Conservation (phyloP, 257 asterid species). For the Orobanche coerulescens region DNA sequence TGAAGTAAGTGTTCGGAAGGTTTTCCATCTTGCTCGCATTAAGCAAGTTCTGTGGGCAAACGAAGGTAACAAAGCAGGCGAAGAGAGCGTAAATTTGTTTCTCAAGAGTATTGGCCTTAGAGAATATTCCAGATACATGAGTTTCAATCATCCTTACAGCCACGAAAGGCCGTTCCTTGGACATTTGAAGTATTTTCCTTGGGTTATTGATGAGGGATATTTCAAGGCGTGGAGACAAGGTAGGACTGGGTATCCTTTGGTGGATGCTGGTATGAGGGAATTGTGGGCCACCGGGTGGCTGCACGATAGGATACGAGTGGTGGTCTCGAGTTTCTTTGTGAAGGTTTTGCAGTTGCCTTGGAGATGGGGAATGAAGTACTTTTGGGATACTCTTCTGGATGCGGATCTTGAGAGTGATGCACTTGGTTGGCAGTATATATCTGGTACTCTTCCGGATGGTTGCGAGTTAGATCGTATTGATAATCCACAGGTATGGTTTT, state of each 20-base stretch:
- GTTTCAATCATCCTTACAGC: slow-evolving; percentile 91
- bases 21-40: slow-evolving; percentile 77
- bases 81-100: slow-evolving; percentile 86
- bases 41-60: slow-evolving; percentile 87
- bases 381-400: slow-evolving; percentile 89
- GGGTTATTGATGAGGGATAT: slow-evolving; percentile 78
- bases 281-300: slow-evolving; percentile 98
- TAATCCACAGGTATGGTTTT: slow-evolving; percentile 63
- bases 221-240: slow-evolving; percentile 96
- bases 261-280: slow-evolving; percentile 97
- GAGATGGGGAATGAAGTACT: slow-evolving; percentile 98
- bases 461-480: slow-evolving; percentile 84
- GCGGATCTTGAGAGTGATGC: slow-evolving; percentile 97
- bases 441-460: slow-evolving; percentile 84
- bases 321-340: slow-evolving; percentile 88
- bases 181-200: slow-evolving; percentile 69
- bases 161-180: slow-evolving; percentile 86
- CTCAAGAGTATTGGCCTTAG: slow-evolving; percentile 86
- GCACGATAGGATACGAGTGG: slow-evolving; percentile 83
- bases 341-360: slow-evolving; percentile 92
- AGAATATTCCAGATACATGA: slow-evolving; percentile 86
- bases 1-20: slow-evolving; percentile 82
- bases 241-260: slow-evolving; percentile 88
- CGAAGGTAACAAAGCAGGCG: slow-evolving; percentile 79
- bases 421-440: slow-evolving; percentile 94